A percentile compares a stretch with the other conserved stretches of the same genome.
Evolutionary conservation across 768 basidiomycete genomes (phyloP).

Genomic region (Agaricus sinodeliciosus): DNA sequence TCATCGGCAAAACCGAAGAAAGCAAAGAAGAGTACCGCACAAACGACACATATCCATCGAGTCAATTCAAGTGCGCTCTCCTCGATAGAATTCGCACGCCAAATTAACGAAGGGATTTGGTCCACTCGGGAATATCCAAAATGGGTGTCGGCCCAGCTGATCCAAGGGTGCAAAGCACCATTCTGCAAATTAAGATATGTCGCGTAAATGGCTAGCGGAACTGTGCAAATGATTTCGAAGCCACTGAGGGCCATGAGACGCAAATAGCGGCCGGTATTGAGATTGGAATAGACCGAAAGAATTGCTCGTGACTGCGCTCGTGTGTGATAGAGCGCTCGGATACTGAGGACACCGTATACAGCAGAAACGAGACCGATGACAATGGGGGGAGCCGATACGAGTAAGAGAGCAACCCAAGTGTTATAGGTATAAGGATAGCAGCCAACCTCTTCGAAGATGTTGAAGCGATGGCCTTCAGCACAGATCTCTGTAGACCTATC

Average conservation of each 20-base stretch:
- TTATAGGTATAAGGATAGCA: slow-evolving; percentile 47
- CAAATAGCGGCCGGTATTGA: slow-evolving; percentile 44
- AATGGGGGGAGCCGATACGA: slow-evolving; percentile 37
- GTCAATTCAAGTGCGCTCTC: slow-evolving; percentile 31
- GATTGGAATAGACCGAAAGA: slow-evolving; percentile 29
- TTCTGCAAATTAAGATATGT: slow-evolving; percentile 29
- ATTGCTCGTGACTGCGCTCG: slow-evolving; percentile 38
- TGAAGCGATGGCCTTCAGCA: slow-evolving; percentile 51
- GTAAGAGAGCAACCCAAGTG: slow-evolving; percentile 34
- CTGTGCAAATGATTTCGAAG: slow-evolving; percentile 38
- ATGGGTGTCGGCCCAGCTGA: slow-evolving; percentile 46
- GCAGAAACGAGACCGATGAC: slow-evolving; percentile 34
- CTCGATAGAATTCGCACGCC: slow-evolving; percentile 25
- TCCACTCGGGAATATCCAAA: slow-evolving; percentile 37
- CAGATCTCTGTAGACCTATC: slow-evolving; percentile 33
- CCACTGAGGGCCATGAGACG: slow-evolving; percentile 51
- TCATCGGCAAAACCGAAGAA: slow-evolving; percentile 65
- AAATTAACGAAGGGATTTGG: slow-evolving; percentile 33
- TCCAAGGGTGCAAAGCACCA: slow-evolving; percentile 34
- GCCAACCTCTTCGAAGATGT: slow-evolving; percentile 54
- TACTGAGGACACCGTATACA: slow-evolving; percentile 30
- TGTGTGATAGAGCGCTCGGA: slow-evolving; percentile 33
- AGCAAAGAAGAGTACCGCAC: slow-evolving; percentile 54
- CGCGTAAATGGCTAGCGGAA: slow-evolving; percentile 35
- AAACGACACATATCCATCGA: slow-evolving; percentile 41